Percentiles rank a stretch among this genome's conserved stretches.
These are phyloP conservation scores for Daldinia decipiens DNA, from an alignment of 495 filamentous ascomycete species.

Conservation along the genomic window DNA sequence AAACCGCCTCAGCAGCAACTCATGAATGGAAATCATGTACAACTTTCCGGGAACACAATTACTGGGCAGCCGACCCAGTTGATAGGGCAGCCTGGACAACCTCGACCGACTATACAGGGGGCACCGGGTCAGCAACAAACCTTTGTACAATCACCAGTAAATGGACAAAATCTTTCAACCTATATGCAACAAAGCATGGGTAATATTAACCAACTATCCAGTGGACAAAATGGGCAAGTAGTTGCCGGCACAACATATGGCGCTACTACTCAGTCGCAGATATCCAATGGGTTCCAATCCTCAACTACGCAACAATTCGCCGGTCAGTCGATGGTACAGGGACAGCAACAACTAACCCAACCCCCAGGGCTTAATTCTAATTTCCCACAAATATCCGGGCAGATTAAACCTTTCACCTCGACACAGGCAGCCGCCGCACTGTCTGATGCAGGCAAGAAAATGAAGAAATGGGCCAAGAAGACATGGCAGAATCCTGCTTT, in stretches of 20 bases:
- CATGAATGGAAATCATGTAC: constrained; percentile 14
- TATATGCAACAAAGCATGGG: constrained; percentile 18
- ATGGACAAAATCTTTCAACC: constrained; percentile 3
- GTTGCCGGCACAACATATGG: constrained; percentile 4
- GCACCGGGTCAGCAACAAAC: constrained; percentile 32
- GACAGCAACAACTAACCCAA: constrained; percentile 18
- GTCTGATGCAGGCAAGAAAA: constrained; percentile 42
- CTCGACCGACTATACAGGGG: constrained; percentile 25
- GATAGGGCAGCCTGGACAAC: constrained; percentile 5
- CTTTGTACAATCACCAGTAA: constrained; percentile 4
- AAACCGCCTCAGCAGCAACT: constrained; percentile 31
- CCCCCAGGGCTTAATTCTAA: not conserved
- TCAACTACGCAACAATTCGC: constrained; percentile 15
- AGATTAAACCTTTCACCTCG: constrained; percentile 36
- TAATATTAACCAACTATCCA: constrained; percentile 10
- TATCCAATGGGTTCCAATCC: constrained; percentile 19
- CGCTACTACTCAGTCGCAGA: constrained; percentile 13
- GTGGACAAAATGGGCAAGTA: constrained; percentile 25
- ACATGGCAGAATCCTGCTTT: constrained; percentile 42
- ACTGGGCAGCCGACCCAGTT: constrained; percentile 18
- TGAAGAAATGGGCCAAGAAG: constrained; percentile 49
- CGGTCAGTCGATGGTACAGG: constrained; percentile 25
- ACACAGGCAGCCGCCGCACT: constrained; percentile 39
- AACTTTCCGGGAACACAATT: constrained; percentile 4
- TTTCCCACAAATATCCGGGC: constrained; percentile 13